A percentile compares a stretch with the other conserved stretches of the same genome.
phyloP scores from a whole-genome alignment of 768 basidiomycete species.

The Mycena leptocephala region DNA sequence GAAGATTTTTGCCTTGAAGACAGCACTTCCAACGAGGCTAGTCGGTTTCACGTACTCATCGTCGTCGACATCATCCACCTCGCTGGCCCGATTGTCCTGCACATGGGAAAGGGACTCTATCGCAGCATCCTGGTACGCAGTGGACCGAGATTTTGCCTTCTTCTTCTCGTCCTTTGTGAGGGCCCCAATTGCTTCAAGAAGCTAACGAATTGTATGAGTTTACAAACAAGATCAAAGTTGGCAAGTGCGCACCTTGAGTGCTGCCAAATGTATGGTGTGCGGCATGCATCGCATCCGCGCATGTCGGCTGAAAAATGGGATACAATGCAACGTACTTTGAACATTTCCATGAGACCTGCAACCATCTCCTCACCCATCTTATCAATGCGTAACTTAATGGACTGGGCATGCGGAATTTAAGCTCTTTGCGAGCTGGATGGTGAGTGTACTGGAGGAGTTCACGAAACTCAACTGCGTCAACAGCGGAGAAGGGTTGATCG shows the following conservation, averaged over 20 bases:
- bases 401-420: background rate
- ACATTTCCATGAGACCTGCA: background rate
- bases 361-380: background rate
- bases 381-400: background rate
- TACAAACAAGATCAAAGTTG: too few relatives aligned
- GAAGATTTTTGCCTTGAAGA: background rate
- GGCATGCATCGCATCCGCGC: too few relatives aligned
- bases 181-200: constrained; percentile 8
- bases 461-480: background rate
- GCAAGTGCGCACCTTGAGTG: too few relatives aligned
- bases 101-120: background rate
- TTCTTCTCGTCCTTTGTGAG: constrained; percentile 8
- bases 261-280: too few relatives aligned
- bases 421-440: background rate
- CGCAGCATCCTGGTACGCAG: background rate
- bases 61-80: background rate
- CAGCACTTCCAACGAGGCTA: background rate
- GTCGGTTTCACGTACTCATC: background rate
- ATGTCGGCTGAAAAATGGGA: too few relatives aligned
- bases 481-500: background rate
- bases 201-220: background rate
- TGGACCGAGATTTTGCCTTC: background rate
- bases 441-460: background rate
- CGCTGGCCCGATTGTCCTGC: background rate
- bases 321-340: background rate